Evolutionary conservation across 305 asterid genomes (phyloP).

Genomic region (Solanum hybrid): DNA sequence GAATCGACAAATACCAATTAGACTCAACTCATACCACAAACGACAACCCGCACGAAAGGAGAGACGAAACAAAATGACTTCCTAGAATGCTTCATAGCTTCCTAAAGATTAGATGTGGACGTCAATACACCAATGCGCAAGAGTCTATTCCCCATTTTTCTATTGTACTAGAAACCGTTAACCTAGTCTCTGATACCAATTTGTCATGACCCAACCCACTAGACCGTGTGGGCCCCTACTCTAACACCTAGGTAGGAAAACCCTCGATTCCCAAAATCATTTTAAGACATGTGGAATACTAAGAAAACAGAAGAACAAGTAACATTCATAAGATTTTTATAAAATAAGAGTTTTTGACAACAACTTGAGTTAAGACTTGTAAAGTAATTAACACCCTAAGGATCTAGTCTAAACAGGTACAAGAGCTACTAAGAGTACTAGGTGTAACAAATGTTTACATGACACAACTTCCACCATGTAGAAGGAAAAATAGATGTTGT

Average conservation of each 20-base stretch:
- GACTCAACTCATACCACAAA: no score
- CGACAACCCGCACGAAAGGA: no score
- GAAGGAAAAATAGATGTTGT: neutral
- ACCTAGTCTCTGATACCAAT: no score
- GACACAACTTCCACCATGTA: fast-evolving
- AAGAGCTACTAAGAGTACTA: neutral
- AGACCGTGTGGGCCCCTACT: neutral
- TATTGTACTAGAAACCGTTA: no score
- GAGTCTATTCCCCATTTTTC: no score
- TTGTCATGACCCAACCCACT: neutral
- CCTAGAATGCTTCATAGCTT: no score
- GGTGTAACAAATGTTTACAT: neutral
- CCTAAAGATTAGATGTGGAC: no score
- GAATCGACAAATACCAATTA: no score
- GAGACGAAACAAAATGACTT: no score
- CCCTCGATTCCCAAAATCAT: neutral
- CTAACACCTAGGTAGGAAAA: neutral
- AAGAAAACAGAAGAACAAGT: neutral
- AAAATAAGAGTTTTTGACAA: neutral
- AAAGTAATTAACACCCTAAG: neutral
- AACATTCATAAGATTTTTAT: neutral
- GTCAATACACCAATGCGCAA: no score
- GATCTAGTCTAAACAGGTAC: neutral
- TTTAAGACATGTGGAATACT: neutral
- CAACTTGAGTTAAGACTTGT: neutral